A percentile compares a stretch with the other conserved stretches of the same genome.
These are phyloP conservation scores for Mallotus japonicus DNA, from an alignment of 441 rosid genomes.

Conservation along the genomic window DNA sequence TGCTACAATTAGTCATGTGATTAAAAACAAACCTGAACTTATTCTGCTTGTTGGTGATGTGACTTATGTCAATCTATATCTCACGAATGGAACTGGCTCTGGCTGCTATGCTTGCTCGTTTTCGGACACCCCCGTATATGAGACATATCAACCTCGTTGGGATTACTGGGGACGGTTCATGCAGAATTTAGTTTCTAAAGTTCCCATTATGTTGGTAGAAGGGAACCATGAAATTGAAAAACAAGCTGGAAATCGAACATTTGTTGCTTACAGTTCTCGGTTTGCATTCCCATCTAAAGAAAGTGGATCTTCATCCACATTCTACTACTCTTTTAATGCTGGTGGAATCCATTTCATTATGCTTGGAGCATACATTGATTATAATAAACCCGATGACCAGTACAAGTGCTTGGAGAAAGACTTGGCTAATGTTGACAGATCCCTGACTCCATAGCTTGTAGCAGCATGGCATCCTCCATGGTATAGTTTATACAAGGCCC, in stretches of 20 bases:
- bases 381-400: too few species aligned
- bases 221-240: too few species aligned
- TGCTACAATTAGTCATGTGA: slow-evolving; percentile 41
- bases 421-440: slow-evolving; percentile 45
- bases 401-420: slow-evolving; percentile 49
- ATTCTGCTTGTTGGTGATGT: slow-evolving; percentile 53
- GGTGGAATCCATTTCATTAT: too few species aligned
- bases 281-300: too few species aligned
- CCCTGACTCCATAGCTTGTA: slow-evolving; percentile 57
- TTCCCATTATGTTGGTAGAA: too few species aligned
- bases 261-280: too few species aligned
- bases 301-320: too few species aligned
- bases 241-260: too few species aligned
- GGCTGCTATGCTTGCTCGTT: slow-evolving; percentile 55
- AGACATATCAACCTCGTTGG: slow-evolving; percentile 68
- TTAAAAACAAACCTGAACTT: slow-evolving; percentile 44
- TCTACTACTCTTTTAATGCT: too few species aligned
- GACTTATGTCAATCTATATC: slow-evolving; percentile 50
- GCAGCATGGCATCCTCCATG: slow-evolving; percentile 69
- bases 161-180: slow-evolving; percentile 59
- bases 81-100: slow-evolving; percentile 55
- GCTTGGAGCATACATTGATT: too few species aligned
- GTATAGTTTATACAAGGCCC: slow-evolving; percentile 58
- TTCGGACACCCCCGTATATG: slow-evolving; percentile 44
- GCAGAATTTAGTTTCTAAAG: too few species aligned